A percentile compares a stretch with the other conserved stretches of the same genome.
Conservation (phyloP, 2,329 filamentous ascomycete species). For the Macrophomina phaseolina region DNA sequence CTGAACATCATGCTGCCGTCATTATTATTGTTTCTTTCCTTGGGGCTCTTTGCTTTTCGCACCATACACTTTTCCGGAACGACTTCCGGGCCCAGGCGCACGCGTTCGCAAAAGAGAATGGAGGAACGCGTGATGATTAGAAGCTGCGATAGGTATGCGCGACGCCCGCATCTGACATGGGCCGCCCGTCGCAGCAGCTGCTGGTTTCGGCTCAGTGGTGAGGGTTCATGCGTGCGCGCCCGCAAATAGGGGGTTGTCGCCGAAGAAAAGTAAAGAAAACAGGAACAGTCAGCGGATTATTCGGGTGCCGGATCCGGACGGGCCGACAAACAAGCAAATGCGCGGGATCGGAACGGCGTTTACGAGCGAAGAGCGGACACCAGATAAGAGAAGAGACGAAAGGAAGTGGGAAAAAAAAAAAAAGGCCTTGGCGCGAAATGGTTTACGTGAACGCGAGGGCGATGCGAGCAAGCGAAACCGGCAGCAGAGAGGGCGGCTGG, state of each 20-base stretch:
- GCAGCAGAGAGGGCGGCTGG: neutral
- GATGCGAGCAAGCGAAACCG: neutral
- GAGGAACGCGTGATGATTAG: too few species aligned
- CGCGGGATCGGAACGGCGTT: neutral
- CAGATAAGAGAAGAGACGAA: neutral
- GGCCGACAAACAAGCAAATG: neutral
- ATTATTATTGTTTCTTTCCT: constrained; percentile 12
- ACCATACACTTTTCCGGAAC: neutral
- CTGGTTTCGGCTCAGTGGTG: too few species aligned
- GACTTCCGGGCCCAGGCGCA: neutral
- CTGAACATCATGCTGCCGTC: constrained; percentile 19
- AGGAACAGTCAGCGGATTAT: too few species aligned
- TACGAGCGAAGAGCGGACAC: neutral
- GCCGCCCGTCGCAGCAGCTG: too few species aligned
- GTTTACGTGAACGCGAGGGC: constrained; percentile 6
- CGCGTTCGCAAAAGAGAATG: too few species aligned
- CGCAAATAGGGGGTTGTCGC: too few species aligned
- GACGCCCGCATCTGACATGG: too few species aligned
- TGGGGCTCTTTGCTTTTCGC: neutral
- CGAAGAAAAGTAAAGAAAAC: too few species aligned
- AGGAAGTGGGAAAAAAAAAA: neutral
- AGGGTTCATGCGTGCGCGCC: too few species aligned
- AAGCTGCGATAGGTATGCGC: too few species aligned
- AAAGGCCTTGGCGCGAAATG: constrained; percentile 11
- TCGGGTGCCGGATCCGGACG: too few species aligned